Evolutionary conservation across 2,329 filamentous ascomycete genomes (phyloP), one percentile per base, ranked within the genome.

Genomic region (Arthroderma uncinatum): DNA sequence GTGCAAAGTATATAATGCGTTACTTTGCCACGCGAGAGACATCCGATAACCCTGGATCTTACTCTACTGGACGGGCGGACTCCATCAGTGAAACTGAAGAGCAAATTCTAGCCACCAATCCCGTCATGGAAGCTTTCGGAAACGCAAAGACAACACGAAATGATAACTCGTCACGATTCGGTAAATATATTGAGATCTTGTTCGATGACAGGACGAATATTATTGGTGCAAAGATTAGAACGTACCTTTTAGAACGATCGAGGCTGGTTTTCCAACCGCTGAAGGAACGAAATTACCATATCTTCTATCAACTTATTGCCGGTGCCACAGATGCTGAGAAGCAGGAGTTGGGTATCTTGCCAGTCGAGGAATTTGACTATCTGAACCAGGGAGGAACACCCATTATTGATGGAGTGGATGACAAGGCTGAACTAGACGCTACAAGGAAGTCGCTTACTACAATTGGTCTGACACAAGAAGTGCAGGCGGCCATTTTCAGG

Each of bases 121-220:
- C 93, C 39, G 95, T 98, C 71, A 98, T 98, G 93, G 93, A 98
- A 82, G 92, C 93, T 34, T 98, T 98, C 69, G 93, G 93, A 71
- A 98, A 98, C 77, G 93, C 93, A 56, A 98, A 98, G 77, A 98
- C 93, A n/a, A 98, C 93, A 9, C 82, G 93, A 71, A 98, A 98
- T 76, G 93, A 98, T 76, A 98, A 98, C 76, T 98, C 93, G 47
- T 98, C 93, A 42, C 84, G 93, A 68, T 98, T 98, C 74, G 93
- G 93, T 72, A 98, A 98, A 79, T 98, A 98, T 73, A 97, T 98
- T 66, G 93, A 98, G 76, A 98, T 98, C 70, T 92, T 97, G 89
- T 98, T 98, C 73, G 91, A 97, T 75, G 83, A 89, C 62, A 82
- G 86, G 67, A 95, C 89, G 61, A 93, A 94, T 71, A 98, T 98